Percentiles rank a stretch among this genome's conserved stretches.
Evolutionary conservation across 768 basidiomycete genomes (phyloP).

Genomic region (Lentinula sp.): DNA sequence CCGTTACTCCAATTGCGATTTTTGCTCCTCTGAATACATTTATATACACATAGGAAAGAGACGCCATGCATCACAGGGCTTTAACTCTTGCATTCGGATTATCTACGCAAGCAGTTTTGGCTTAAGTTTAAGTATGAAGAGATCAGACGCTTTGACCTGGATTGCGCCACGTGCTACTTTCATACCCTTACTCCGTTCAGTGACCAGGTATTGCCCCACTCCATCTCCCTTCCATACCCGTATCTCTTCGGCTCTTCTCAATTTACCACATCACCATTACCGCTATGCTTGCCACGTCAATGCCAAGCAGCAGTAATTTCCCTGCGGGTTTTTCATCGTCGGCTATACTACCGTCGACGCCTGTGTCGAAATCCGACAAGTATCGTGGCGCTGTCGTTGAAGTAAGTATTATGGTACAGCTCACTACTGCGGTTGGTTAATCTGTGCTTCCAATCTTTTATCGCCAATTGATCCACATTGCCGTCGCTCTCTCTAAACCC

Average conservation of each 20-base stretch:
- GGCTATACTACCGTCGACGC: neutral
- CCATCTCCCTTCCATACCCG: neutral
- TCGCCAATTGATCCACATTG: neutral
- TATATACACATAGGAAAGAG: no score
- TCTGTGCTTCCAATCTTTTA: neutral
- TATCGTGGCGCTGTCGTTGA: conserved; percentile 91
- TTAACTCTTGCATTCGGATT: no score
- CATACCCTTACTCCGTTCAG: neutral
- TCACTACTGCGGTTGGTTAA: neutral
- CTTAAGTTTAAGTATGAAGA: no score
- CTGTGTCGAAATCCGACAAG: conserved; percentile 30
- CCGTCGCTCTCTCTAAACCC: neutral
- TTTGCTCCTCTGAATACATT: no score
- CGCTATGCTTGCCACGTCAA: neutral
- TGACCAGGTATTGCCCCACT: neutral
- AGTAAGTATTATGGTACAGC: conserved; percentile 31
- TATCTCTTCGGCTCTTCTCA: neutral
- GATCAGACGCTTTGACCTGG: neutral
- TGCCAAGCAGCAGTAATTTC: neutral
- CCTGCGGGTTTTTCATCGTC: neutral
- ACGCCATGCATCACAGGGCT: no score
- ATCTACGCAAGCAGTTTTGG: neutral
- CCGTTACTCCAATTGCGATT: no score
- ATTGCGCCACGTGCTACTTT: neutral
- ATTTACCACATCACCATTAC: neutral